Conservation (phyloP, 345 rosid species). For the Chamaenerion angustifolium region DNA sequence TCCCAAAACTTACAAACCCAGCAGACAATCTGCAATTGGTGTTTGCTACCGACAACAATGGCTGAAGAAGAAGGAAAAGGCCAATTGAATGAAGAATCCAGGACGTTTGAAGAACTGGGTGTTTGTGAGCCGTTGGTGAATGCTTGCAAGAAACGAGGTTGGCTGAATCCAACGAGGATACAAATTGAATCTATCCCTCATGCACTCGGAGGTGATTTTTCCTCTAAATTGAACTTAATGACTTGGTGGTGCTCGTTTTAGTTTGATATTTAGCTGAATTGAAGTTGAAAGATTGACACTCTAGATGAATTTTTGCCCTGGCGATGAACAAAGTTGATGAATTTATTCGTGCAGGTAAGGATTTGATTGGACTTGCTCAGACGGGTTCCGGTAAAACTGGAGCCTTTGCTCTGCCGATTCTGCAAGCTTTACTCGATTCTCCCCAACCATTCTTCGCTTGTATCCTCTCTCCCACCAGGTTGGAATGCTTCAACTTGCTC, state of each 20-base stretch:
- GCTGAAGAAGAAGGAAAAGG: constrained; percentile 11
- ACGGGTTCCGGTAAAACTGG: constrained; percentile 96
- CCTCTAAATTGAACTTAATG: not conserved
- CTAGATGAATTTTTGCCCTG: not conserved
- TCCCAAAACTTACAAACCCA: too few species aligned
- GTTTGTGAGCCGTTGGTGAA: constrained; percentile 51
- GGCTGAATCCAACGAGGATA: constrained; percentile 69
- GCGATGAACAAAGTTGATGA: not conserved
- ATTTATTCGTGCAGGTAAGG: constrained; percentile 41
- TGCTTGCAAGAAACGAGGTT: constrained; percentile 64
- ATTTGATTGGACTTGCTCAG: constrained; percentile 85
- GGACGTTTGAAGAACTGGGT: constrained; percentile 59
- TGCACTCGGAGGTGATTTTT: constrained; percentile 51
- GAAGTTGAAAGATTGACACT: not conserved
- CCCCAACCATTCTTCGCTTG: constrained; percentile 77
- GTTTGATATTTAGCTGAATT: not conserved
- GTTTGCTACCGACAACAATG: too few species aligned
- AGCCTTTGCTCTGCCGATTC: constrained; percentile 86
- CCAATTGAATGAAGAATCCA: constrained; percentile 46
- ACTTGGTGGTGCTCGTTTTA: not conserved
- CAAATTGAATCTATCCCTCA: constrained; percentile 78
- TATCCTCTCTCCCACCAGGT: constrained; percentile 92
- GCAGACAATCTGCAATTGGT: too few species aligned
- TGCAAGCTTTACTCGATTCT: constrained; percentile 62
- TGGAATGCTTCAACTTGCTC: not conserved